phyloP scores from a whole-genome alignment of 306 rosid species.

The Lathyrus aphaca region DNA sequence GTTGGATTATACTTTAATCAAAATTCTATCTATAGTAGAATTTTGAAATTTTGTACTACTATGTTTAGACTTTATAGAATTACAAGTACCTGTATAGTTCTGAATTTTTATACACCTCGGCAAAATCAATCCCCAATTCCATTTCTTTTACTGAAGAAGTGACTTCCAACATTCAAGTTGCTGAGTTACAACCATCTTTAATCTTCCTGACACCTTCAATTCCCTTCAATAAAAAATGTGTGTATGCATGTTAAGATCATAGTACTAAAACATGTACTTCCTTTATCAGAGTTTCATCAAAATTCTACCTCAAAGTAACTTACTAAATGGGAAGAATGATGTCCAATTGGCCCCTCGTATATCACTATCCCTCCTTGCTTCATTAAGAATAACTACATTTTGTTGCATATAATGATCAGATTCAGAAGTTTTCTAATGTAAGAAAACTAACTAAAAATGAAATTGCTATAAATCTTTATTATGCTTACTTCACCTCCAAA shows the following conservation, averaged over 20 bases:
- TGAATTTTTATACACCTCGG: constrained; percentile 40
- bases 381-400: constrained; percentile 51
- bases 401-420: background rate
- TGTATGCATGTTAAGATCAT: background rate
- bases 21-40: background rate
- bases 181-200: constrained; percentile 48
- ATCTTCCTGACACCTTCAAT: constrained; percentile 41
- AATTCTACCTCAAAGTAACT: constrained; percentile 47
- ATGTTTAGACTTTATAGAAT: background rate
- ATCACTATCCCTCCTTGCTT: constrained; percentile 51
- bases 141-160: constrained; percentile 39
- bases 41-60: background rate
- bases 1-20: no score
- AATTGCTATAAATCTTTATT: background rate
- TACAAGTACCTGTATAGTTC: constrained; percentile 3
- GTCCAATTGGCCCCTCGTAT: constrained; percentile 51
- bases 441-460: background rate
- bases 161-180: constrained; percentile 57
- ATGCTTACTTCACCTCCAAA: constrained; percentile 53
- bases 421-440: constrained; percentile 1
- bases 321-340: constrained; percentile 41
- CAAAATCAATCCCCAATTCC: constrained; percentile 45
- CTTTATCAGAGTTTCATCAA: background rate
- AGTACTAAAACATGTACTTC: no score
- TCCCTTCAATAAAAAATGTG: constrained; percentile 31